Base-by-base conservation (phyloP, 345 rosid genomes). In the Garcia nutans region DNA sequence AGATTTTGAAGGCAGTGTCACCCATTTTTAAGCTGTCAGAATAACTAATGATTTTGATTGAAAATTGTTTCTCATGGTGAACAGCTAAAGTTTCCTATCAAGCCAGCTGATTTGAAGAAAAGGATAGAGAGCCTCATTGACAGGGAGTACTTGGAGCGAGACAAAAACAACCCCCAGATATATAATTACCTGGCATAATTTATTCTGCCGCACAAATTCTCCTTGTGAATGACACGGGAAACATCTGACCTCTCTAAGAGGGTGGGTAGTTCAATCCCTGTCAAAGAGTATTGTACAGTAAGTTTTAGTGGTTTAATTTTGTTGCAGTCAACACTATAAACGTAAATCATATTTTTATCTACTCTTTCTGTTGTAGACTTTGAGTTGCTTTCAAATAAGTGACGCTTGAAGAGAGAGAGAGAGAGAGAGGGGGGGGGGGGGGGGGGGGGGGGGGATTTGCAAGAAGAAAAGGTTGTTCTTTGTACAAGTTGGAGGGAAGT, bases 141-240 rank as follows among this genome's bases (percentile, higher is more conserved):
- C 81, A 75, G 99, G 82, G 99, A 96, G 81, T 96, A 96, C 89
- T 85, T 96, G 82, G 99, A 96, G 90, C 85, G 99, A 77, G 99
- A 96, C 89, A 93, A 92, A 89, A 96, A 75, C 91, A 96, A 96
- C 83, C 97, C 97, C 41, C 99, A 93, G 79, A 87, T 96, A 80
- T 96, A 96, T 88, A 96, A 93, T 82, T 96, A 96, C 88, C 84
- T 96, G 76, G 99, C 98, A 15, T 91, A 82, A 67, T 66, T 44
- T 69, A 24, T 24, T 67, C 63, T 42, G 58, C 41, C 24, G 16
- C 42, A 17, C 47, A 6, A 49, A 13, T 11, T 65, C 65, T 50
- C 59, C 54, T 67, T 73, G 75, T 76, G 77, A 72, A 76, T 62
- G 85, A 63, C 73, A 49, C 6, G 73, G 83, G 78, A 74, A 50